Evolutionary conservation across 1,284 basidiomycete genomes (phyloP).

Genomic region (Pseudozyma sp.): DNA sequence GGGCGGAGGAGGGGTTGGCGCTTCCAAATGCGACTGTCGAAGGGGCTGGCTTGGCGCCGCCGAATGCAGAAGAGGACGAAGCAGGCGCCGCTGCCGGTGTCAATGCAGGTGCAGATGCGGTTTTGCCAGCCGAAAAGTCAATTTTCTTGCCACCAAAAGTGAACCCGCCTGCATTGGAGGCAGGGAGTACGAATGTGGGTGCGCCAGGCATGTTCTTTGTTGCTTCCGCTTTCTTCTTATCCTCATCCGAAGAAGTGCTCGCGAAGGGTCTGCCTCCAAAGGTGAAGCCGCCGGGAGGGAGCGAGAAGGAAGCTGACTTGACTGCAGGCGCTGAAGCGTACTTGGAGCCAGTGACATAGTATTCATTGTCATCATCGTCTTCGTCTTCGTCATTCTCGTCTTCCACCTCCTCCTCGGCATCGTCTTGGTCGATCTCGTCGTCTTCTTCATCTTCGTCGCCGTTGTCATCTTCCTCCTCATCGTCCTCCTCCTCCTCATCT

Average conservation of each 20-base stretch:
- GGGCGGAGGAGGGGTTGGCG: background rate
- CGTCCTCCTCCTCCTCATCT: constrained; percentile 20
- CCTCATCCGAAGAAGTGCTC: constrained; percentile 9
- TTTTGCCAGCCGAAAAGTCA: constrained; percentile 20
- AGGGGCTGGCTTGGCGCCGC: constrained; percentile 2
- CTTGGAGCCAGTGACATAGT: constrained; percentile 29
- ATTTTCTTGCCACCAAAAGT: constrained; percentile 31
- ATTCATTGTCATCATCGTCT: constrained; percentile 27
- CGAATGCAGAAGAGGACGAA: too few species aligned
- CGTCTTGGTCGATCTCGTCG: constrained; percentile 12
- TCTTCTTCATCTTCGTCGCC: constrained; percentile 25
- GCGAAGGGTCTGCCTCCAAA: constrained; percentile 42
- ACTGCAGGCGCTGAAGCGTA: constrained; percentile 5
- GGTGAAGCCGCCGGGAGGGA: constrained; percentile 41
- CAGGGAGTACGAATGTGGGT: constrained; percentile 17
- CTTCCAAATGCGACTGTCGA: constrained; percentile 15
- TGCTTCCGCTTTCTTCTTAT: constrained; percentile 37
- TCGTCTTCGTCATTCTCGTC: constrained; percentile 12
- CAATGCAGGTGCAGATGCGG: constrained; percentile 8
- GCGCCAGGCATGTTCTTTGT: constrained; percentile 40
- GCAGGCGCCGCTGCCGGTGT: too few species aligned
- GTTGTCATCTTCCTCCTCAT: constrained; percentile 21
- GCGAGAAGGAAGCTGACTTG: constrained; percentile 35
- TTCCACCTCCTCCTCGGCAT: constrained; percentile 13
- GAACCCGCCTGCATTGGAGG: constrained; percentile 22